Evolutionary conservation across 2,329 filamentous ascomycete species (phyloP).

Genomic region (Apiospora phragmitis): DNA sequence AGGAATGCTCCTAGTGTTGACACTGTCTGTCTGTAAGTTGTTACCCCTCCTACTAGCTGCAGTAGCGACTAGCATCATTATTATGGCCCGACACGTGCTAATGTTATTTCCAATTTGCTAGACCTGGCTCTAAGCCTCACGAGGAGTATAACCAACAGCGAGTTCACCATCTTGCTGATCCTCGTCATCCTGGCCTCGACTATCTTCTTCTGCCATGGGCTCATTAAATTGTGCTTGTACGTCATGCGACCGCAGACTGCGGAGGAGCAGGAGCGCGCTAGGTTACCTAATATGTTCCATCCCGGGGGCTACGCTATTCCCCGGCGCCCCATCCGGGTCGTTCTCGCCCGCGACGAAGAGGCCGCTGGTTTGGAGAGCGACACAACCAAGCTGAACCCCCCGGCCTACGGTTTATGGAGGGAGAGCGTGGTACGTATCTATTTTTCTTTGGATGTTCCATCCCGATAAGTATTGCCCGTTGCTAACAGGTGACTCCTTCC

Average conservation of each 20-base stretch:
- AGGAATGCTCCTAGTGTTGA: conserved; percentile 58
- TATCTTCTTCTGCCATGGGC: conserved; percentile 78
- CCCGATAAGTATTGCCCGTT: too few relatives aligned
- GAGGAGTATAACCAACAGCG: conserved; percentile 61
- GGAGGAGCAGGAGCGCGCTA: conserved; percentile 31
- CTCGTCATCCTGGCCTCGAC: conserved; percentile 73
- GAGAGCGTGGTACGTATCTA: conserved; percentile 70
- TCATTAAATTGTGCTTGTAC: conserved; percentile 72
- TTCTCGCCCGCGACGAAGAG: conserved; percentile 74
- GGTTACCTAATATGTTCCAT: conserved; percentile 43
- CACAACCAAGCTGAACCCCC: conserved; percentile 63
- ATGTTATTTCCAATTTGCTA: conserved; percentile 34
- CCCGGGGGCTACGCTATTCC: conserved; percentile 70
- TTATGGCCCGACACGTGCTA: neutral
- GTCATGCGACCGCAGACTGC: conserved; percentile 47
- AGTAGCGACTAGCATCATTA: neutral
- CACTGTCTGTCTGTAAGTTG: conserved; percentile 66
- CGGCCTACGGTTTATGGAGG: conserved; percentile 84
- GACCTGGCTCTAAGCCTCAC: conserved; percentile 74
- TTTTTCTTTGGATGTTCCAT: neutral
- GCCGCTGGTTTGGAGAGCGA: conserved; percentile 57
- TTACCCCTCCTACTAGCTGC: conserved; percentile 18
- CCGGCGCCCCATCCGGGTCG: conserved; percentile 72
- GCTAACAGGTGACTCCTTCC: neutral
- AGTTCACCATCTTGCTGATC: conserved; percentile 79